Percentiles rank a stretch among this genome's conserved stretches.
These are phyloP conservation scores for Allantophomopsis lycopodina DNA, from an alignment of 2,329 filamentous ascomycete species.

Conservation along the genomic window DNA sequence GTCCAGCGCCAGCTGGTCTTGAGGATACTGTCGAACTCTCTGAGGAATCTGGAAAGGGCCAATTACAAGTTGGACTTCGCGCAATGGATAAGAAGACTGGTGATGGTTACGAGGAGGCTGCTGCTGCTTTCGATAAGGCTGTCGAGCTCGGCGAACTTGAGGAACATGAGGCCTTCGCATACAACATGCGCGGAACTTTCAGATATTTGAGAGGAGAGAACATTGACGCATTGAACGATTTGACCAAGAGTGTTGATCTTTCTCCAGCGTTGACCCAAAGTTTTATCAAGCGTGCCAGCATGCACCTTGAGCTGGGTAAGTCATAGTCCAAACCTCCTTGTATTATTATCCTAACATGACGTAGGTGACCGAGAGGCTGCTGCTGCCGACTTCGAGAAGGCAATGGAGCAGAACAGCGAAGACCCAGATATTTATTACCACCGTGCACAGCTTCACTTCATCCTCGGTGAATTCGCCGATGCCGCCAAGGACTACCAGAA, in stretches of 20 bases:
- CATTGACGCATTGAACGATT: conserved; percentile 64
- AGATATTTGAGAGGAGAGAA: conserved; percentile 85
- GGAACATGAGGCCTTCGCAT: conserved; percentile 76
- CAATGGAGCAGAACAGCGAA: conserved; percentile 68
- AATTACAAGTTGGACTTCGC: conserved; percentile 71
- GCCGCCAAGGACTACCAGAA: conserved; percentile 98
- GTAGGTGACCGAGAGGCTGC: conserved; percentile 73
- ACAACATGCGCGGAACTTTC: conserved; percentile 96
- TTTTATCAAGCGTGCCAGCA: conserved; percentile 97
- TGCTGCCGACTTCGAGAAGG: conserved; percentile 74
- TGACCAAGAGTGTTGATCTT: conserved; percentile 87
- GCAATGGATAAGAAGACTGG: conserved; percentile 76
- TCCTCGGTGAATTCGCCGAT: conserved; percentile 83
- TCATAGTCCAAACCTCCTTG: conserved; percentile 1
- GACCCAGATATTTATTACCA: conserved; percentile 99
- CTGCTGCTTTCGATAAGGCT: conserved; percentile 75
- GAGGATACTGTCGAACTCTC: conserved; percentile 69
- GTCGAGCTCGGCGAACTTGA: conserved; percentile 69
- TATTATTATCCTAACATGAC: conserved; percentile 15
- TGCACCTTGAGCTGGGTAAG: conserved; percentile 85
- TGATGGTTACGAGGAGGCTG: conserved; percentile 83
- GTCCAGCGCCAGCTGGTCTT: conserved; percentile 65
- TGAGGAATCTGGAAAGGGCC: conserved; percentile 68
- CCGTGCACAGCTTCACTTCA: conserved; percentile 95
- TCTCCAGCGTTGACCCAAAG: conserved; percentile 83